phyloP scores from a whole-genome alignment of 768 basidiomycete genomes.

The Tricholoma sp. region DNA sequence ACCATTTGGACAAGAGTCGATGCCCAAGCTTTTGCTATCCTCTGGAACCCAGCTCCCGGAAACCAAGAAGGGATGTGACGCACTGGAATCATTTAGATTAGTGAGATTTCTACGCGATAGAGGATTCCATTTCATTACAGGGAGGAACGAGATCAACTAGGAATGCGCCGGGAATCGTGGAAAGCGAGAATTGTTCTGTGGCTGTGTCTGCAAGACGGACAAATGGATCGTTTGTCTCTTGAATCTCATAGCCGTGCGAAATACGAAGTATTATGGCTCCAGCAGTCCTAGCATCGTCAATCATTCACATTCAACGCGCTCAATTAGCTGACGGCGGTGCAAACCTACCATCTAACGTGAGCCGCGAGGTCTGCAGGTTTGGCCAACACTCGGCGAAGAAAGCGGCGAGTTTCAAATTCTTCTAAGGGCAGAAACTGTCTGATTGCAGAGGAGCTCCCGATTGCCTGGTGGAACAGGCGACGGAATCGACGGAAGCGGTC shows the following conservation, averaged over 20 bases:
- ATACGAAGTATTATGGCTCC: conserved; percentile 51
- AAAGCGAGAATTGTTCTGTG: conserved; percentile 48
- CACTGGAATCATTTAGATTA: conserved; percentile 31
- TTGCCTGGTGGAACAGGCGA: conserved; percentile 45
- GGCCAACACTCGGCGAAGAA: conserved; percentile 41
- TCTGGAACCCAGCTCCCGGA: conserved; percentile 56
- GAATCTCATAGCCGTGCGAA: conserved; percentile 49
- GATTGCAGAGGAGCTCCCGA: conserved; percentile 40
- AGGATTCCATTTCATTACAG: conserved; percentile 25
- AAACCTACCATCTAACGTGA: conserved; percentile 44
- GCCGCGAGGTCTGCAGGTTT: conserved; percentile 41
- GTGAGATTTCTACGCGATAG: not conserved
- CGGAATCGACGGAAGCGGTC: conserved; percentile 52
- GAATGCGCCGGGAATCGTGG: conserved; percentile 47
- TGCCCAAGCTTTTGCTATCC: conserved; percentile 48
- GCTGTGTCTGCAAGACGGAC: conserved; percentile 49
- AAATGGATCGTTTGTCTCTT: conserved; percentile 46
- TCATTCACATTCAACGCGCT: not conserved
- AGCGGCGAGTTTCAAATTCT: conserved; percentile 42
- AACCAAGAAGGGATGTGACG: conserved; percentile 57
- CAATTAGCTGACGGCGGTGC: not conserved
- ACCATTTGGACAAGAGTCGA: conserved; percentile 51
- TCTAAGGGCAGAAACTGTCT: conserved; percentile 39
- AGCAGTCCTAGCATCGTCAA: conserved; percentile 31
- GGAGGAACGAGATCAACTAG: conserved; percentile 48